These are phyloP conservation scores for Ustilago trichophora DNA, from an alignment of 1,284 basidiomycete genomes.

Conservation along the genomic window DNA sequence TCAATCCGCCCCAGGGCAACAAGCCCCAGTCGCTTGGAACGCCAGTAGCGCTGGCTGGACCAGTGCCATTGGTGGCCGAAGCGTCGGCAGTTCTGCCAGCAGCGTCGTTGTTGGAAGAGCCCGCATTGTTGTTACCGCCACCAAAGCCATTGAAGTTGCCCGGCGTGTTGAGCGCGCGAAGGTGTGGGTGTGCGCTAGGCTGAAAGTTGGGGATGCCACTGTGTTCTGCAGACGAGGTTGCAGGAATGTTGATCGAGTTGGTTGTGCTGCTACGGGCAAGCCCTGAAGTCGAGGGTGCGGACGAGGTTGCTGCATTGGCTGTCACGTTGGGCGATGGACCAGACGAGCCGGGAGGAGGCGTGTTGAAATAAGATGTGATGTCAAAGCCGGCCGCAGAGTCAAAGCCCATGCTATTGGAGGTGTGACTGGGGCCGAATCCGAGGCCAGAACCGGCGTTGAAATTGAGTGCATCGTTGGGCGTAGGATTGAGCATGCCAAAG, in stretches of 20 bases:
- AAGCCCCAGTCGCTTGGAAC: conserved; percentile 38
- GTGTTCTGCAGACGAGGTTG: conserved; percentile 22
- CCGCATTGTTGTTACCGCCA: background rate
- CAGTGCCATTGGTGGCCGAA: conserved; percentile 1
- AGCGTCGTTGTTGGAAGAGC: conserved; percentile 1
- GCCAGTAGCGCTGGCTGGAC: background rate
- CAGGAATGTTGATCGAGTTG: conserved; percentile 42
- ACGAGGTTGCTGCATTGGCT: conserved; percentile 5
- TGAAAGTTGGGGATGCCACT: conserved; percentile 36
- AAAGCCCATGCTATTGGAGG: conserved; percentile 47
- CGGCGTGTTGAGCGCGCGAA: conserved; percentile 33
- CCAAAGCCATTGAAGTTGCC: conserved; percentile 21
- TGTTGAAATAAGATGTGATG: conserved; percentile 42
- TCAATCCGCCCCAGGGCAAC: conserved; percentile 56
- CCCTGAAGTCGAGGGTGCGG: conserved; percentile 4
- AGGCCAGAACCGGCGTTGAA: conserved; percentile 30
- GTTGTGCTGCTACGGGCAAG: conserved; percentile 19
- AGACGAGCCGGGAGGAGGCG: conserved; percentile 27
- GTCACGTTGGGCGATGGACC: conserved; percentile 31
- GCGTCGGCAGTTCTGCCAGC: background rate
- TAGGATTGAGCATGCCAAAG: conserved; percentile 50
- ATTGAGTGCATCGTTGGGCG: conserved; percentile 46
- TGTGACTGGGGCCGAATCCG: conserved; percentile 37
- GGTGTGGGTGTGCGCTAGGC: conserved; percentile 41
- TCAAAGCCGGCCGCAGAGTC: conserved; percentile 47